Percentiles rank a stretch among this genome's conserved stretches.
Conservation (phyloP, 108 stramenopile genomes). For the Cyclotella atomus region DNA sequence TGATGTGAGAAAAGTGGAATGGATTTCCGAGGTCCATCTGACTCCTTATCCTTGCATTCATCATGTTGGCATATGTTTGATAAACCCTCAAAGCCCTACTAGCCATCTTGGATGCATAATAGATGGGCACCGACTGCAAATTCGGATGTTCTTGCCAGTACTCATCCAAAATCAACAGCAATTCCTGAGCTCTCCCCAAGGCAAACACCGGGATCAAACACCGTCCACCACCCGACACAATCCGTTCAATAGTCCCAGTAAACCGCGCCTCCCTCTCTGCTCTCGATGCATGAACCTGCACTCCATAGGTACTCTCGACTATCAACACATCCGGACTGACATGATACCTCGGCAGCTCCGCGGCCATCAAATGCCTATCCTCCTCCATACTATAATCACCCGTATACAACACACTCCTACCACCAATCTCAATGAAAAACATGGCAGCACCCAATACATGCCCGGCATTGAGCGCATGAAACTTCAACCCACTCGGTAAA, state of each 20-base stretch:
- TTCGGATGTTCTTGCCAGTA: conserved; percentile 97
- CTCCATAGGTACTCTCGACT: conserved; percentile 96
- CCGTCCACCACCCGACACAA: conserved; percentile 91
- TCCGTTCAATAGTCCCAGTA: conserved; percentile 86
- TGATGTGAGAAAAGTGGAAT: conserved; percentile 87
- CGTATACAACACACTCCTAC: conserved; percentile 94
- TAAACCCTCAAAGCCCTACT: conserved; percentile 94
- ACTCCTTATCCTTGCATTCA: conserved; percentile 92
- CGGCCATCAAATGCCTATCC: conserved; percentile 97
- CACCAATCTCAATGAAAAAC: conserved; percentile 96
- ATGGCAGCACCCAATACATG: conserved; percentile 99
- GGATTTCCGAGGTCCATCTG: conserved; percentile 97
- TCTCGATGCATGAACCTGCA: conserved; percentile 91
- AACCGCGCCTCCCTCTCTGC: conserved; percentile 95
- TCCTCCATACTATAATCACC: conserved; percentile 99
- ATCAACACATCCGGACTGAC: conserved; percentile 94
- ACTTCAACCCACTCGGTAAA: conserved; percentile 75
- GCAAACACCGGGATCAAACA: conserved; percentile 98
- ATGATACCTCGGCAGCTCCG: conserved; percentile 85
- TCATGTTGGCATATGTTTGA: conserved; percentile 99
- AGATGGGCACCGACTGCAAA: conserved; percentile 93
- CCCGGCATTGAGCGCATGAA: conserved; percentile 97
- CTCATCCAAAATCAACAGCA: conserved; percentile 97
- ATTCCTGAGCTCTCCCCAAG: conserved; percentile 95
- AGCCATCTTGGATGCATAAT: conserved; percentile 94